Evolutionary conservation across 108 stramenopile genomes (phyloP), one percentile per base, ranked within the genome.

Genomic region (Nitzschia putrida): DNA sequence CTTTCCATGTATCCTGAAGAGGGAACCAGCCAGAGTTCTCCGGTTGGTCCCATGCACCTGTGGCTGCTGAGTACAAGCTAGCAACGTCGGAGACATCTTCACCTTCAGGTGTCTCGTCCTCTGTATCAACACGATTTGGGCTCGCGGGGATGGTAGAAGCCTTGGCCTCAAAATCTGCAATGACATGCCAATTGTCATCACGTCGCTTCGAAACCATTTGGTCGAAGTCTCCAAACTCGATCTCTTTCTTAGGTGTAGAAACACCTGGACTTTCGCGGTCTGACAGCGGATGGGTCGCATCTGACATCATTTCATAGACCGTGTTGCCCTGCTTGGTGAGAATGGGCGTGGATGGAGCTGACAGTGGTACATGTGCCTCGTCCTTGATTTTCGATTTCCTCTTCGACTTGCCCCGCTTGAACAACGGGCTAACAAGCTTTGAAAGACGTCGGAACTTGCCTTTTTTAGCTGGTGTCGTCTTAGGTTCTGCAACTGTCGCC

Each of bases 391-490:
- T 34, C 29, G 29, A 34, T 34, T 34, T 34, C 29, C 29, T 64
- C 22, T 45, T 50, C 14, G 63, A 34, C 7, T 66, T 47, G 10
- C 25, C 47, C 7, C 41, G 38, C 34, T 53, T 66, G 65, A 66
- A 66, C 12, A 66, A 4, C 3, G 44, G 65, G 52, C 52, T 12
- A 38, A 66, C 51, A 7, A 66, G 24, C 9, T 49, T 66, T 37
- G 58, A 59, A 25, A 59, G n/a, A 12, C 58, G 29, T 9, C 58
- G 58, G 16, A 59, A 7, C 65, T 53, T 66, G 29, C 45, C 22
- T 14, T 66, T 66, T 29, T 66, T 66, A 1, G 65, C 6, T 38
- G 65, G 9, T 53, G 38, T 4, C 22, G 29, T 4, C 29, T 26
- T 26, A 21, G 22, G 25, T 9, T 11, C 13, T 9, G 44, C 9